Evolutionary conservation across 2,329 filamentous ascomycete genomes (phyloP).

Genomic region (Ustulina deusta): DNA sequence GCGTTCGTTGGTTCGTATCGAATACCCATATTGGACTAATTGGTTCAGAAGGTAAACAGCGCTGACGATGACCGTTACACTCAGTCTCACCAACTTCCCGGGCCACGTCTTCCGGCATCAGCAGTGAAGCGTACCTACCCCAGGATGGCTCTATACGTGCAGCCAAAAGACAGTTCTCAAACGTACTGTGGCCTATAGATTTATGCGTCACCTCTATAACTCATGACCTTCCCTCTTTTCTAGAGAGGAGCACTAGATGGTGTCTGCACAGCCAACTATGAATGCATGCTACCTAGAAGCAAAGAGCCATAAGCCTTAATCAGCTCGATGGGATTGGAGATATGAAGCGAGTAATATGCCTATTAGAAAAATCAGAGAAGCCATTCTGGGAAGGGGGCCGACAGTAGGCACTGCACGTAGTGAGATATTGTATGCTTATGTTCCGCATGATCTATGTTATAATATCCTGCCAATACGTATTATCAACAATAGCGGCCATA

Average conservation of each 20-base stretch:
- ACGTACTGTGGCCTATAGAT: background rate
- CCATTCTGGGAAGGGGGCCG: background rate
- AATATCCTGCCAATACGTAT: conserved; percentile 5
- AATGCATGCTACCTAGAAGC: background rate
- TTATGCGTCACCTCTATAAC: background rate
- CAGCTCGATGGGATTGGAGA: background rate
- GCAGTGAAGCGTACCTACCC: background rate
- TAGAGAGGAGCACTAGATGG: background rate
- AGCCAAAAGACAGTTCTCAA: background rate
- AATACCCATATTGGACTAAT: background rate
- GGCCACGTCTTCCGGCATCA: background rate
- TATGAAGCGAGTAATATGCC: background rate
- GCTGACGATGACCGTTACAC: background rate
- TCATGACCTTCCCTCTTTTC: background rate
- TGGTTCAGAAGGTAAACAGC: background rate
- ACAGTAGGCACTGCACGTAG: background rate
- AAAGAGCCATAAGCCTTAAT: background rate
- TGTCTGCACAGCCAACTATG: background rate
- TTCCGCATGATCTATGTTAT: background rate
- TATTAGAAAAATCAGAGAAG: no score
- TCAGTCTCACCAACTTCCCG: background rate
- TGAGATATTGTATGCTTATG: conserved; percentile 8
- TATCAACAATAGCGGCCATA: conserved; percentile 1
- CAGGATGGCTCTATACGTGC: background rate
- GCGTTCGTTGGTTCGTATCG: background rate